Base-by-base conservation (phyloP, 2,329 filamentous ascomycete species). In the Laburnicola sp. region DNA sequence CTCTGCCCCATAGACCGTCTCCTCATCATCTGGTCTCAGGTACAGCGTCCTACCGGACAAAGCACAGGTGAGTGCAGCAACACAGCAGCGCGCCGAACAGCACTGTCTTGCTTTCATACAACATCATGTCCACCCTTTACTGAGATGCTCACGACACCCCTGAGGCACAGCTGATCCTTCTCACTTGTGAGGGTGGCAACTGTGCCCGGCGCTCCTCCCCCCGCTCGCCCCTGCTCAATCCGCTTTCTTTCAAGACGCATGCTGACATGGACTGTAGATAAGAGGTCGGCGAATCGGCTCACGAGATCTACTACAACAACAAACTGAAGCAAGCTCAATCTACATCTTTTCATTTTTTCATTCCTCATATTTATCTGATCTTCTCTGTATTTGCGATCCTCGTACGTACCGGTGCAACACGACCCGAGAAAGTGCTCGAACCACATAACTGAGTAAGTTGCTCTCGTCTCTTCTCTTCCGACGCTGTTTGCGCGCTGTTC, bases 31-130 rank as follows among this genome's bases (percentile, higher is more conserved):
- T 30, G n/a, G 34, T 9, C 34, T 26, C 31, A 26, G 3, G 42
- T 1, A 22, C 32, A 37, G 41, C 41, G 16, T 44, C 30, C 5
- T 25, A 27, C 21, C 41, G 6, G 22, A n/a, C 5, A 36, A 36
- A 32, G 31, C 32, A 36, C 43, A 30, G n/a, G 43, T 45, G 21
- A 45, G 43, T 45, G 22, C 32, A 28, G 28, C 28, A 30, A 30
- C 21, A 39, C 41, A 26, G 6, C n/a, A 7, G 10, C n/a, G 27
- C 32, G 7, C 7, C 42, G 5, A 16, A 45, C 31, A 45, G 42
- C 42, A 16, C 16, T 16, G 16, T 16, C 16, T 16, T 16, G 16
- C 16, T 16, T 16, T 16, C 16, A 16, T 16, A 16, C 16, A 16
- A 16, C 16, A 16, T 16, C 16, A 16, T 16, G 16, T 16, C 22